phyloP scores from a whole-genome alignment of 2,329 filamentous ascomycete genomes.

The Coniosporium tulheliwenetii region DNA sequence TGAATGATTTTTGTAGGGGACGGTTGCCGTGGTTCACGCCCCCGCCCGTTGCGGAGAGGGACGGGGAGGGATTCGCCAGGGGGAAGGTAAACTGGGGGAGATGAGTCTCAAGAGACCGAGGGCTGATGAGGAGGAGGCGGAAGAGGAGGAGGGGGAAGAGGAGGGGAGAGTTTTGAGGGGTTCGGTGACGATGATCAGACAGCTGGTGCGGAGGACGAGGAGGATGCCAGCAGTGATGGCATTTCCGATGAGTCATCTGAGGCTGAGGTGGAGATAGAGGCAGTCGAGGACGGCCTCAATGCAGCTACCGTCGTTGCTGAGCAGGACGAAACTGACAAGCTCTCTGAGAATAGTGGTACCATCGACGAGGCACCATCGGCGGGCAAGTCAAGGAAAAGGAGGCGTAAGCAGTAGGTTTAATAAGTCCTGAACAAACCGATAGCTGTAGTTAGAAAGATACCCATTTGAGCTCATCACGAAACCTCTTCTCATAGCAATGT shows the following conservation, averaged over 20 bases:
- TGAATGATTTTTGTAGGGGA: conserved; percentile 90
- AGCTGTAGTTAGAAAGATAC: neutral
- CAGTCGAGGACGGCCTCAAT: neutral
- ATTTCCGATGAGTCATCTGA: neutral
- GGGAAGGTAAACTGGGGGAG: conserved; percentile 67
- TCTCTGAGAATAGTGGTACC: neutral
- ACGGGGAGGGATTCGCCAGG: conserved; percentile 40
- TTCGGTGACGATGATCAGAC: conserved; percentile 18
- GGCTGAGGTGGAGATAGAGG: neutral
- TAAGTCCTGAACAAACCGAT: neutral
- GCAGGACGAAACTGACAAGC: neutral
- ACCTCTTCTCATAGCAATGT: no score
- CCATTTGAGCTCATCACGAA: neutral
- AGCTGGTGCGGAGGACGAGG: conserved; percentile 14
- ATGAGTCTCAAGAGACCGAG: conserved; percentile 66
- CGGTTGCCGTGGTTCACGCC: conserved; percentile 95
- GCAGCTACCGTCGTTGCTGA: neutral
- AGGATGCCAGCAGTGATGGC: neutral
- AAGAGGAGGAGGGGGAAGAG: conserved; percentile 9
- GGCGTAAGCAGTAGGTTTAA: neutral
- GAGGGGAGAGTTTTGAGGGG: conserved; percentile 17
- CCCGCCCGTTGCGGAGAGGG: conserved; percentile 40
- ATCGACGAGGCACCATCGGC: neutral
- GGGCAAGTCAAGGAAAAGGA: neutral
- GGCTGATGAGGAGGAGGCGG: conserved; percentile 10